Evolutionary conservation across 2,329 filamentous ascomycete genomes (phyloP).

Genomic region (Fusarium marasasianum): DNA sequence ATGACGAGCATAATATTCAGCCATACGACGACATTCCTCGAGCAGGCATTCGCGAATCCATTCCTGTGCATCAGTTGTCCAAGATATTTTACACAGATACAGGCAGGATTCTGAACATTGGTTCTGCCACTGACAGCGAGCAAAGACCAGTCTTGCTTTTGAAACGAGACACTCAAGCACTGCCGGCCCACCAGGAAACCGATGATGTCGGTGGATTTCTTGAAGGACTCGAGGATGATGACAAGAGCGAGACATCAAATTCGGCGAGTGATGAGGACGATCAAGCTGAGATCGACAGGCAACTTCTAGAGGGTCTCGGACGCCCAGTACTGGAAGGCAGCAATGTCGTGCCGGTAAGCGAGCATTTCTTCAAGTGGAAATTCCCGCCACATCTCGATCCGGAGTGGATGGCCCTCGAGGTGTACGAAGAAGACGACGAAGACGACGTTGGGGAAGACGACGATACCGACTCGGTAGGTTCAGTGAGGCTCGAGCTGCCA

Average conservation of each 20-base stretch:
- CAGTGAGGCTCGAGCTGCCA: constrained; percentile 45
- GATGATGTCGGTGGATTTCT: constrained; percentile 15
- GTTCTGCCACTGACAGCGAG: constrained; percentile 59
- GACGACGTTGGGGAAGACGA: constrained; percentile 46
- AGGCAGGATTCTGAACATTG: constrained; percentile 86
- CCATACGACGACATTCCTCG: constrained; percentile 54
- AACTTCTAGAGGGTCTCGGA: constrained; percentile 48
- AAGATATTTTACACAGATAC: constrained; percentile 96
- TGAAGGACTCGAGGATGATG: constrained; percentile 56
- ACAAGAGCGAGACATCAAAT: constrained; percentile 16
- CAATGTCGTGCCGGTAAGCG: not conserved
- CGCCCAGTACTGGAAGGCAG: not conserved
- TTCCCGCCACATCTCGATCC: constrained; percentile 81
- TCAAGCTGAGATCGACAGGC: constrained; percentile 58
- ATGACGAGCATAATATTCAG: constrained; percentile 47
- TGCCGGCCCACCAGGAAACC: not conserved
- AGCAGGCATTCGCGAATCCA: constrained; percentile 61
- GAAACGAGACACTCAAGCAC: constrained; percentile 43
- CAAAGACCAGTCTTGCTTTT: constrained; percentile 49
- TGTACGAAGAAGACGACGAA: constrained; percentile 70
- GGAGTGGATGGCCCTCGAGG: constrained; percentile 92
- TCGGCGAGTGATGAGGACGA: constrained; percentile 35
- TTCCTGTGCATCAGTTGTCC: constrained; percentile 71
- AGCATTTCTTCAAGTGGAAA: constrained; percentile 21
- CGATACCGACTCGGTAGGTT: constrained; percentile 60